Conservation (phyloP, 2,329 filamentous ascomycete species). For the Alternaria arbusti region DNA sequence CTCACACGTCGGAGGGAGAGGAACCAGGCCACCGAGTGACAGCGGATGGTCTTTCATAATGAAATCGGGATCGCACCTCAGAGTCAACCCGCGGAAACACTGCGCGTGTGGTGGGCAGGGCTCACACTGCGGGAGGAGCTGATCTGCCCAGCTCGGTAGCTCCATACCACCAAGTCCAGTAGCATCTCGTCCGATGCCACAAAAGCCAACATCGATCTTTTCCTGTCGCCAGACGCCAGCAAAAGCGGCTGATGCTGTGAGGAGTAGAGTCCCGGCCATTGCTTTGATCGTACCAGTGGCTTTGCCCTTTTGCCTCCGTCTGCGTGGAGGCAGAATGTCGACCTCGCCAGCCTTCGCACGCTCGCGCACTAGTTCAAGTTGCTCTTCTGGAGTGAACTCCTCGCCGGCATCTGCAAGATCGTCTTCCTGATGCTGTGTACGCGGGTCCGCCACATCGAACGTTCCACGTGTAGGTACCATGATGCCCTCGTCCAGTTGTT, state of each 20-base stretch:
- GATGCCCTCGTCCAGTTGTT: constrained; percentile 60
- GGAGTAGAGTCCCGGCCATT: constrained; percentile 73
- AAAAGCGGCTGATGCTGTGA: constrained; percentile 74
- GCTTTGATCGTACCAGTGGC: constrained; percentile 62
- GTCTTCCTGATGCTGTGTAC: constrained; percentile 47
- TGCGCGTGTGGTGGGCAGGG: constrained; percentile 88
- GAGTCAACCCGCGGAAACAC: constrained; percentile 79
- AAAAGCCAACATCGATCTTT: constrained; percentile 95
- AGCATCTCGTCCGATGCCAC: constrained; percentile 74
- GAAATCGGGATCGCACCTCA: constrained; percentile 85
- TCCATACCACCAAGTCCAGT: constrained; percentile 65
- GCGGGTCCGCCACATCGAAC: constrained; percentile 64
- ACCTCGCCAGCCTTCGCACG: constrained; percentile 63
- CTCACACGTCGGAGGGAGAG: constrained; percentile 89
- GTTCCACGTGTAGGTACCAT: constrained; percentile 63
- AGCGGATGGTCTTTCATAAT: constrained; percentile 84
- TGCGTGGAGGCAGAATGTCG: constrained; percentile 54
- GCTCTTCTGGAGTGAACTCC: constrained; percentile 92
- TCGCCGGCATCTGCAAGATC: constrained; percentile 73
- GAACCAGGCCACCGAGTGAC: constrained; percentile 78
- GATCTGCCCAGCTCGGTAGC: constrained; percentile 75
- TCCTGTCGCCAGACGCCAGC: constrained; percentile 89
- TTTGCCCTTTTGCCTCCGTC: constrained; percentile 41
- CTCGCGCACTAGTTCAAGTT: constrained; percentile 75
- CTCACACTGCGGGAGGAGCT: constrained; percentile 82